A percentile compares a stretch with the other conserved stretches of the same genome.
These are phyloP conservation scores for Phanerochaete carnosa DNA, from an alignment of 768 basidiomycete genomes.

Conservation along the genomic window DNA sequence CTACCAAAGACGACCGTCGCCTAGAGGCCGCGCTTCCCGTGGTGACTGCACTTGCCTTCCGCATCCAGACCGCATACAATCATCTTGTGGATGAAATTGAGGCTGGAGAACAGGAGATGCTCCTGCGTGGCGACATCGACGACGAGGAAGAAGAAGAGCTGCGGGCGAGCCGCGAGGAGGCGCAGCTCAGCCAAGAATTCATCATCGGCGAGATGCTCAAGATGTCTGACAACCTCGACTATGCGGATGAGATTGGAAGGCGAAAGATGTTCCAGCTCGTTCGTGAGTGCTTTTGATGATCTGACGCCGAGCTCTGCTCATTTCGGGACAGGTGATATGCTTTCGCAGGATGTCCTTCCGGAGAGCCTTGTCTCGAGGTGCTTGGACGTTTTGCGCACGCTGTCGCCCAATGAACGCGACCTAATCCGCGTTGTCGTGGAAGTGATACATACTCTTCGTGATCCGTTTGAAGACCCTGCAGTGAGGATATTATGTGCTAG, in stretches of 20 bases:
- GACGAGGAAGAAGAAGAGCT: conserved; percentile 35
- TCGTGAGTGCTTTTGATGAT: conserved; percentile 47
- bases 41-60: conserved; percentile 77
- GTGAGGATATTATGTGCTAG: conserved; percentile 12
- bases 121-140: conserved; percentile 23
- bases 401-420: conserved; percentile 76
- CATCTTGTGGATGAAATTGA: conserved; percentile 44
- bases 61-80: conserved; percentile 71
- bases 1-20: conserved; percentile 53
- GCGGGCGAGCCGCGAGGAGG: conserved; percentile 41
- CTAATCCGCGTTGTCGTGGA: conserved; percentile 88
- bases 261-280: conserved; percentile 85
- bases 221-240: conserved; percentile 79
- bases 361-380: conserved; percentile 67
- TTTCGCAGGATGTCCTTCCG: conserved; percentile 68
- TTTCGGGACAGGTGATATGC: conserved; percentile 64
- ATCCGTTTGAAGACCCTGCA: conserved; percentile 36
- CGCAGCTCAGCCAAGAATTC: conserved; percentile 51
- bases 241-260: conserved; percentile 88
- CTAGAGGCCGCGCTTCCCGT: conserved; percentile 77
- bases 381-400: conserved; percentile 75
- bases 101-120: conserved; percentile 32
- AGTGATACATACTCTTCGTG: conserved; percentile 77
- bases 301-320: background rate
- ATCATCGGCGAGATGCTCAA: conserved; percentile 79